phyloP scores from a whole-genome alignment of 2,329 filamentous ascomycete genomes.

The Colletotrichum spinosum region DNA sequence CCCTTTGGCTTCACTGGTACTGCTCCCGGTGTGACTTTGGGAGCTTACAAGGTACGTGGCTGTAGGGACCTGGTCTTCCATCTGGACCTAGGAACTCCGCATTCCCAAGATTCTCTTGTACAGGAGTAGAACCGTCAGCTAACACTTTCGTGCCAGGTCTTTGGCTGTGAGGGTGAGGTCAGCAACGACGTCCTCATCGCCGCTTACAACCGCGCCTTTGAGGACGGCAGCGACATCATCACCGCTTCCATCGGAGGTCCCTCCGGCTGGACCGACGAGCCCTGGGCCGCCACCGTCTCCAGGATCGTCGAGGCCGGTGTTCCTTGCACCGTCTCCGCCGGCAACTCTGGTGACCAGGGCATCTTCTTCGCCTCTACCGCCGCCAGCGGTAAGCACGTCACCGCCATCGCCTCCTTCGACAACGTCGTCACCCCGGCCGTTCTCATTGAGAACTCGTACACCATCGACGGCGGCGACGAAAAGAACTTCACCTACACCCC shows the following conservation, averaged over 20 bases:
- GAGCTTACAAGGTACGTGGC: conserved; percentile 57
- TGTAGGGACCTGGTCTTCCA: background rate
- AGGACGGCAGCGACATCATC: conserved; percentile 70
- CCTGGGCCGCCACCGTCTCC: conserved; percentile 61
- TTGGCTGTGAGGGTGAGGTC: conserved; percentile 64
- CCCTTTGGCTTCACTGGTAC: conserved; percentile 67
- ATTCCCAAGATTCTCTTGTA: too few species aligned
- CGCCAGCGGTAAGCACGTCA: conserved; percentile 59
- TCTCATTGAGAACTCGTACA: conserved; percentile 55
- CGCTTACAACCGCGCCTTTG: conserved; percentile 69
- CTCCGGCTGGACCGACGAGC: conserved; percentile 64
- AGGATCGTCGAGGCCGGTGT: conserved; percentile 66
- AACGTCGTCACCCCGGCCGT: conserved; percentile 57
- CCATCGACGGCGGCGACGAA: conserved; percentile 48
- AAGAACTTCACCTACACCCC: conserved; percentile 56
- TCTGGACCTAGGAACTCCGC: too few species aligned
- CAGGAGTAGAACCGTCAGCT: background rate
- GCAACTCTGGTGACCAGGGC: conserved; percentile 60
- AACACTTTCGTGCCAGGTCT: conserved; percentile 49
- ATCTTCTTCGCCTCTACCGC: conserved; percentile 63
- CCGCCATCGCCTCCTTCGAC: conserved; percentile 63
- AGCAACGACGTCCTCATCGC: conserved; percentile 68
- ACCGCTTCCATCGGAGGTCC: conserved; percentile 65
- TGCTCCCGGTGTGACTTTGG: conserved; percentile 66
- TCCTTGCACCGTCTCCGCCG: conserved; percentile 64